Percentiles rank a stretch among this genome's conserved stretches.
These are phyloP conservation scores for Alternaria hordeiaustralica DNA, from an alignment of 2,329 filamentous ascomycete species.

Conservation along the genomic window DNA sequence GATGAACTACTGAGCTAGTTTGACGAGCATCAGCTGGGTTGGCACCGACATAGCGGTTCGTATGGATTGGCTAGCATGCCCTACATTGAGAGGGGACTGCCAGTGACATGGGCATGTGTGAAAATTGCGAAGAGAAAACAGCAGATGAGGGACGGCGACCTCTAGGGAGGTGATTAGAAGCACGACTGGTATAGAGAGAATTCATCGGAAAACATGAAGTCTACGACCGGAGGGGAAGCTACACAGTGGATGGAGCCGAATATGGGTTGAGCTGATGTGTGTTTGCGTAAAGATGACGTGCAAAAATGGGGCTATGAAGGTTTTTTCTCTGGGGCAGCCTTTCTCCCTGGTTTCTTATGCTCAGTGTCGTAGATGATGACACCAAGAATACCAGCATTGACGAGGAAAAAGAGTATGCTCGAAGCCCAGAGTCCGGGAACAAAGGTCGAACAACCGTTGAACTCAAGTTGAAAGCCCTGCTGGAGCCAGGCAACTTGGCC, in stretches of 20 bases:
- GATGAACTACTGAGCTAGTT: neutral
- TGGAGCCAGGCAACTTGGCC: conserved; percentile 68
- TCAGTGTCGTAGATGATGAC: conserved; percentile 72
- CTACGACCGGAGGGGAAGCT: neutral
- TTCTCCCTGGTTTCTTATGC: neutral
- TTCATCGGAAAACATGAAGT: neutral
- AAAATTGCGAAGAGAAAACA: neutral
- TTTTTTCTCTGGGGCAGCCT: neutral
- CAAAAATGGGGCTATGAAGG: neutral
- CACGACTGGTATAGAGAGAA: neutral
- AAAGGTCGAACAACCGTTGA: conserved; percentile 80
- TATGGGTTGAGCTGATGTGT: neutral
- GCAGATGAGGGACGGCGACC: neutral
- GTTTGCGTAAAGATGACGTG: neutral
- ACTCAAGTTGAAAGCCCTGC: conserved; percentile 59
- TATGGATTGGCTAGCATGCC: neutral
- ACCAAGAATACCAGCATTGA: conserved; percentile 88
- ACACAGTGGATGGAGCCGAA: neutral
- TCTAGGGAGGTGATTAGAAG: neutral
- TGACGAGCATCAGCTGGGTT: neutral
- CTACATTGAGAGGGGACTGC: neutral
- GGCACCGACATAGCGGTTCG: neutral
- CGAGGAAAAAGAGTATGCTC: conserved; percentile 78
- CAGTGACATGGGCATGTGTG: neutral
- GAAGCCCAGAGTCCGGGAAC: conserved; percentile 81